phyloP scores from a whole-genome alignment of 208 protist genomes.

The Leishmania major region DNA sequence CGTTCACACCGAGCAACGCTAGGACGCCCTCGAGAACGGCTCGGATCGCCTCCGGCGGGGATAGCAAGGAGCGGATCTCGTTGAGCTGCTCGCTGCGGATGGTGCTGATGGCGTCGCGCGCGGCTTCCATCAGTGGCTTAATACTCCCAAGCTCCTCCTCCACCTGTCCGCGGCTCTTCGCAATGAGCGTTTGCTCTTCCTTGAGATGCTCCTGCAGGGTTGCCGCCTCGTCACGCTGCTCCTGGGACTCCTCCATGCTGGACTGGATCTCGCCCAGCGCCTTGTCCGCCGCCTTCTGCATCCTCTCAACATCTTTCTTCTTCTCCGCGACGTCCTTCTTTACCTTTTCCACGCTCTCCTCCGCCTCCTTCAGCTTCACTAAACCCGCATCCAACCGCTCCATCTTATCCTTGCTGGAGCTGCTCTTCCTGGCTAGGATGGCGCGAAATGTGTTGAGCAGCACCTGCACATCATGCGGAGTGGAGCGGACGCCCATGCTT shows the following conservation, averaged over 20 bases:
- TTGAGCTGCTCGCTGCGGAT: constrained; percentile 94
- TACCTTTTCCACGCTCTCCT: constrained; percentile 91
- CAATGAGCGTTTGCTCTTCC: constrained; percentile 90
- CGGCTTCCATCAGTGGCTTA: constrained; percentile 95
- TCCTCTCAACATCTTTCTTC: constrained; percentile 89
- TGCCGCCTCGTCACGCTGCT: constrained; percentile 91
- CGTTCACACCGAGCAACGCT: constrained; percentile 93
- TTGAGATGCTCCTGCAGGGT: constrained; percentile 87
- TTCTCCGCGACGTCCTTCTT: constrained; percentile 86
- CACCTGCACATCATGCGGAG: constrained; percentile 85
- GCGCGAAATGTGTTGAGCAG: constrained; percentile 86
- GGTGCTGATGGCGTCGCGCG: constrained; percentile 92
- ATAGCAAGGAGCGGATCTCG: constrained; percentile 95
- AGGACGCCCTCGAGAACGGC: constrained; percentile 97
- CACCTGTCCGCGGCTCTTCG: constrained; percentile 77
- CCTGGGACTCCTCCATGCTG: constrained; percentile 94
- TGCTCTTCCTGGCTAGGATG: constrained; percentile 79
- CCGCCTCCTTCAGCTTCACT: constrained; percentile 94
- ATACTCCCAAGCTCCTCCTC: constrained; percentile 94
- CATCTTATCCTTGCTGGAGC: constrained; percentile 70
- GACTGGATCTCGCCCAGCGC: constrained; percentile 95
- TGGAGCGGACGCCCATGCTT: constrained; percentile 50
- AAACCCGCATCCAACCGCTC: constrained; percentile 91
- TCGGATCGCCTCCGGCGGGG: constrained; percentile 94
- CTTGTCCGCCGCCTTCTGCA: constrained; percentile 94